Evolutionary conservation across 1,284 basidiomycete species (phyloP).

Genomic region (Sanghuangporus weigelae): DNA sequence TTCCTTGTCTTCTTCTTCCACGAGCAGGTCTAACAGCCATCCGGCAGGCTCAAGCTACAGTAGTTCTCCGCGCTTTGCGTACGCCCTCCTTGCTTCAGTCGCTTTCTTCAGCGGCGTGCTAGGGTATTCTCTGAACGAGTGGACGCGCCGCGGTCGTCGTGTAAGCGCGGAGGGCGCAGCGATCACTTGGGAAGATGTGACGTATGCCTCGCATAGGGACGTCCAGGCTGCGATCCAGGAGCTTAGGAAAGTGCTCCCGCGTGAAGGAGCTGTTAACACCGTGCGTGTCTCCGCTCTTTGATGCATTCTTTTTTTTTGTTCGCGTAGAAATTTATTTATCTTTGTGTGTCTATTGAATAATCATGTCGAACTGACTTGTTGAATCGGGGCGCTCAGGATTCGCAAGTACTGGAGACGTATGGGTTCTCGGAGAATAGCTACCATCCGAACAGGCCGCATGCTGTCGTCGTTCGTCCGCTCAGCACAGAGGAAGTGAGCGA

Average conservation of each 20-base stretch:
- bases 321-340: too few relatives aligned
- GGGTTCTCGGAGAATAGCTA: conserved; percentile 68
- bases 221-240: conserved; percentile 50
- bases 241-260: conserved; percentile 43
- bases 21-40: neutral
- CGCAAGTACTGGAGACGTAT: conserved; percentile 43
- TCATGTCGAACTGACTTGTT: too few relatives aligned
- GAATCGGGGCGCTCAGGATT: conserved; percentile 25
- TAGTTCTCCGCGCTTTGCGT: conserved; percentile 2
- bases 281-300: neutral
- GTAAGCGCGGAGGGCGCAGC: neutral
- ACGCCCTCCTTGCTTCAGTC: conserved; percentile 13
- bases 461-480: conserved; percentile 48
- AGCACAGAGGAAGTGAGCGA: conserved; percentile 55
- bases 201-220: conserved; percentile 43
- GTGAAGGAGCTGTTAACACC: conserved; percentile 40
- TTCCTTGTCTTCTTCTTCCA: neutral
- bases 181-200: conserved; percentile 8
- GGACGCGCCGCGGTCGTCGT: neutral
- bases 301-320: too few relatives aligned
- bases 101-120: conserved; percentile 13
- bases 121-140: conserved; percentile 14
- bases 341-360: too few relatives aligned
- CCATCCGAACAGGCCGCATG: conserved; percentile 58
- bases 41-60: neutral